Percentiles rank a stretch among this genome's conserved stretches.
These are phyloP conservation scores for Stellera chamaejasme DNA, from an alignment of 345 rosid genomes.

Conservation along the genomic window DNA sequence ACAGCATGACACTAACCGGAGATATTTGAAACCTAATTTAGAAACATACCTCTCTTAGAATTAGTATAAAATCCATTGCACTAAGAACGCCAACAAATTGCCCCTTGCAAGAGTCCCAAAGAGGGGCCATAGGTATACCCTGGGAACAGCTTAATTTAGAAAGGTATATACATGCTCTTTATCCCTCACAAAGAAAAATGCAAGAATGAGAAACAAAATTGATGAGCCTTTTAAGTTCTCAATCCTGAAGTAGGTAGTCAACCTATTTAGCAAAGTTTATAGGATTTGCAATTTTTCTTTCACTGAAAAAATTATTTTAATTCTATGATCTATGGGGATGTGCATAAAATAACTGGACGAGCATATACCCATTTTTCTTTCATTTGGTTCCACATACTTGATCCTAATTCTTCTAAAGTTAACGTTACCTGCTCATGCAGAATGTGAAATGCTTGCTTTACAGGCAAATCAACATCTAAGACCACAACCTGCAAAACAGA, in stretches of 20 bases:
- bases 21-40: background rate
- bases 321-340: background rate
- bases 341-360: background rate
- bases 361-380: no score
- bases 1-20: no score
- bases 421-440: conserved; percentile 43
- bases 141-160: conserved; percentile 30
- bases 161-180: conserved; percentile 18
- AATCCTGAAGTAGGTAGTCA: no score
- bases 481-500: conserved; percentile 41
- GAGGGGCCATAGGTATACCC: conserved; percentile 69
- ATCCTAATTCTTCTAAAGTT: no score
- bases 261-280: no score
- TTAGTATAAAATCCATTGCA: conserved; percentile 60
- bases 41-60: conserved; percentile 54
- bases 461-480: conserved; percentile 47
- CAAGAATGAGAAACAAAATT: conserved; percentile 4
- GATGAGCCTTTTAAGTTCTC: no score
- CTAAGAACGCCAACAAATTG: conserved; percentile 69
- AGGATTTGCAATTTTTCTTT: no score
- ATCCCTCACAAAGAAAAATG: conserved; percentile 16
- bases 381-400: no score
- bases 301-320: no score
- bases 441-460: conserved; percentile 53
- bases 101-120: conserved; percentile 60